phyloP scores from a whole-genome alignment of 2,329 filamentous ascomycete genomes.

The Phaeosphaeria sp. region DNA sequence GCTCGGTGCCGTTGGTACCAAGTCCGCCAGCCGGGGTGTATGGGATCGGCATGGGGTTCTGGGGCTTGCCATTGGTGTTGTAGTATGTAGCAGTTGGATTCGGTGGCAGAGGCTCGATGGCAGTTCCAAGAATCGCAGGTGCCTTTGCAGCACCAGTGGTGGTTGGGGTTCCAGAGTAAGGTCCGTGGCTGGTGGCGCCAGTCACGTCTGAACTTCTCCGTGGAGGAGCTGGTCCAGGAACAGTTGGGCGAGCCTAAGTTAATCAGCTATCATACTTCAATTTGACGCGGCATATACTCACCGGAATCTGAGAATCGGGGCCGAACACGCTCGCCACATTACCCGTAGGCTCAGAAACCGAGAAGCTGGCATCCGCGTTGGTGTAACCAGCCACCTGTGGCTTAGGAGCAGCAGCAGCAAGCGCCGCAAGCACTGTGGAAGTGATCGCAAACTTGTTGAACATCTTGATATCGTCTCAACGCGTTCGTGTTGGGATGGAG shows the following conservation, averaged over 20 bases:
- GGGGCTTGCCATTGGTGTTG: conserved; percentile 72
- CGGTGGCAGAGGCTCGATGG: conserved; percentile 64
- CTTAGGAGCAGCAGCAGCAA: conserved; percentile 46
- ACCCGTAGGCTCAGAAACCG: conserved; percentile 38
- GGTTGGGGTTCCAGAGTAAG: conserved; percentile 70
- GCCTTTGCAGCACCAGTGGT: conserved; percentile 73
- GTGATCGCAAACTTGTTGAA: conserved; percentile 42
- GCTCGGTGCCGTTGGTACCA: conserved; percentile 77
- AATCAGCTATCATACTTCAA: background rate
- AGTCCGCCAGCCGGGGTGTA: conserved; percentile 74
- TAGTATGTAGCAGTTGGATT: conserved; percentile 71
- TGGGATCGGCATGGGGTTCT: conserved; percentile 71
- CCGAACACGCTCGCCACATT: conserved; percentile 53
- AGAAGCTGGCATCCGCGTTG: conserved; percentile 53
- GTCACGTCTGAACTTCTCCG: conserved; percentile 58
- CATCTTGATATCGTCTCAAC: conserved; percentile 40
- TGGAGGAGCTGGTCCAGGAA: conserved; percentile 41
- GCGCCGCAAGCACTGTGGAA: conserved; percentile 44
- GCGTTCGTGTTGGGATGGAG: conserved; percentile 10
- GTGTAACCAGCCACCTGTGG: conserved; percentile 55
- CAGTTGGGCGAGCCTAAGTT: too few species aligned
- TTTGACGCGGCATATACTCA: conserved; percentile 30
- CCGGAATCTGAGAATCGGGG: conserved; percentile 51
- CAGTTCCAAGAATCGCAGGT: conserved; percentile 59
- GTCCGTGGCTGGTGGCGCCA: conserved; percentile 71